Conservation (phyloP, 129 eudicot genomes). For the Solidago caesia region DNA sequence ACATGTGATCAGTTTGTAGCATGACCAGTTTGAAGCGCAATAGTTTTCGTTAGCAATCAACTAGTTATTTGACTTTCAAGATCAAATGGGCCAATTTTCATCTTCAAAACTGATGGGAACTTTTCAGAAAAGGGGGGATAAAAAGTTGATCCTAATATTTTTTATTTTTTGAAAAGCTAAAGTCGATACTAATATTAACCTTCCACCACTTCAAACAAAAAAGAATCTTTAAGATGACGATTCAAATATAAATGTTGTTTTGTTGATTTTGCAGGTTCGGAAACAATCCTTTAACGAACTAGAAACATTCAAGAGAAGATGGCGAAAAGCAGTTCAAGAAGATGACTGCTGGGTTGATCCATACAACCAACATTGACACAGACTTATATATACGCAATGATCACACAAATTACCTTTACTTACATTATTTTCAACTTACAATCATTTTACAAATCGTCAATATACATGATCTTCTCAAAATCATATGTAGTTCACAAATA, state of each 20-base stretch:
- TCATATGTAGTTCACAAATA: slow-evolving; percentile 35
- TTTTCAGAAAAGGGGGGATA: not conserved
- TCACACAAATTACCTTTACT: slow-evolving; percentile 24
- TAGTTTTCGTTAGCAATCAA: not conserved
- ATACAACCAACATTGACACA: slow-evolving; percentile 34
- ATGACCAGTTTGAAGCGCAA: not conserved
- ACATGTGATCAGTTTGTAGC: too few species aligned
- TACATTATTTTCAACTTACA: slow-evolving; percentile 21
- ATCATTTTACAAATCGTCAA: slow-evolving; percentile 23
- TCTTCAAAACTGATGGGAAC: not conserved
- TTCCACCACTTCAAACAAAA: not conserved
- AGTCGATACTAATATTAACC: not conserved
- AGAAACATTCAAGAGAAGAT: slow-evolving; percentile 67
- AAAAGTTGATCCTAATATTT: not conserved
- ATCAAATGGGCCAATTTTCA: not conserved
- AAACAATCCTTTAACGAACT: slow-evolving; percentile 57
- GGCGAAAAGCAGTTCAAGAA: slow-evolving; percentile 67
- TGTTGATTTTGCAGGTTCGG: slow-evolving; percentile 54
- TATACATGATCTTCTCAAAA: slow-evolving; percentile 29
- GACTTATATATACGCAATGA: not conserved
- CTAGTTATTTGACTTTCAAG: not conserved
- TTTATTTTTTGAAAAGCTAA: too few species aligned
- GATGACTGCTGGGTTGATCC: slow-evolving; percentile 89
- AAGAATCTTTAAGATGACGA: not conserved
- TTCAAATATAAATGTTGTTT: not conserved